Conservation (phyloP, 129 eudicot species). For the Flaveria sonorensis region DNA sequence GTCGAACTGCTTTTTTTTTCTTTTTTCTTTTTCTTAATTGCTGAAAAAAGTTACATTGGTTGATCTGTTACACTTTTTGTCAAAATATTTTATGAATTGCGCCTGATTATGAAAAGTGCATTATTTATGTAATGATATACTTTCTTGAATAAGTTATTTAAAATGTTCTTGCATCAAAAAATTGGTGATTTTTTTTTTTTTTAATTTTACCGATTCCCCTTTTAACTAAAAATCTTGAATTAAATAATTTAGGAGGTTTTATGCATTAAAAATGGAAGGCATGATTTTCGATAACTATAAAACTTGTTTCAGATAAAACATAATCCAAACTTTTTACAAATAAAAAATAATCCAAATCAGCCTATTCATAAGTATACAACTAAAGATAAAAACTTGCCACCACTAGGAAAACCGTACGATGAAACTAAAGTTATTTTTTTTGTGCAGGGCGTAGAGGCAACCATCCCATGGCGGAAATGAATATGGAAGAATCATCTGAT, state of each 20-base stretch:
- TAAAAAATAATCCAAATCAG: no score
- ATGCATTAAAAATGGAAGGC: neutral
- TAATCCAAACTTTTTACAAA: no score
- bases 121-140: no score
- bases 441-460: slow-evolving; percentile 68
- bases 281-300: neutral
- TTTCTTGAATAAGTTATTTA: neutral
- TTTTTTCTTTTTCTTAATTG: no score
- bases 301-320: no score
- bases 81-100: neutral
- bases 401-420: neutral
- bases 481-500: slow-evolving; percentile 59
- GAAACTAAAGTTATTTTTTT: neutral
- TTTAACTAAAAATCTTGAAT: neutral
- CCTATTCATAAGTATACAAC: no score
- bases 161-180: neutral
- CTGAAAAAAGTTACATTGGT: neutral
- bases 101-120: no score
- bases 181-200: neutral
- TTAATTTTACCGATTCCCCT: neutral
- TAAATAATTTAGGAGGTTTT: neutral
- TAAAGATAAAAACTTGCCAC: neutral
- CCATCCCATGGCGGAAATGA: slow-evolving; percentile 73
- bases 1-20: neutral
- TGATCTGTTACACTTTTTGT: neutral